Base-by-base conservation (phyloP, 2,329 filamentous ascomycete species). In the Parastagonospora avenae region DNA sequence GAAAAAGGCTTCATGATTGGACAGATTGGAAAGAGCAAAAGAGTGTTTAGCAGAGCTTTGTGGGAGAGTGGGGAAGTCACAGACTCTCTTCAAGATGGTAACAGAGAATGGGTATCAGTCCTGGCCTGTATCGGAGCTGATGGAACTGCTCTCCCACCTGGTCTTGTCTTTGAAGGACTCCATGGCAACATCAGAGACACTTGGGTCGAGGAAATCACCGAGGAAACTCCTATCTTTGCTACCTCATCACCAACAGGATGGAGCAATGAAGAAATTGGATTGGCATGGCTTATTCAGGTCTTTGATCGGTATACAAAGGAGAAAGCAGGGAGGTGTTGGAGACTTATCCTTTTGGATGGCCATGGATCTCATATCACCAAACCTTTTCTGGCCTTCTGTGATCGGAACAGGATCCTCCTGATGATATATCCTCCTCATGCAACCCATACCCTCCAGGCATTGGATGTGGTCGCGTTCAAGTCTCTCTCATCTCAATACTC, bases 261-360 rank as follows among this genome's bases (percentile, higher is more conserved):
- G 29, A 31, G 7, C 7, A 31, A 31, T 31, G 11, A 31, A 8
- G 11, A 31, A 7, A 11, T 31, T 8, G 29, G 29, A 11, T 8
- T 31, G 11, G 29, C 29, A 7, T 31, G 11, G 29, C 11, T 31
- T 8, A 11, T 8, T 7, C 11, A 31, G 29, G 29, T 31, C 7
- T 31, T 31, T 31, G 11, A 31, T 11, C 11, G 29, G 7, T 31
- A 11, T 31, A 31, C 29, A 31, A 31, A 31, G 29, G 11, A 31
- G 29, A 31, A 31, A 31, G 7, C 7, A 31, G 11, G 11, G 29
- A 31, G 29, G 11, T 31, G 11, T 7, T 8, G 29, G 11, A 8
- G 52, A 29, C 37, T 55, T 16, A 55, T 55, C 2, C 7, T 52
- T 36, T n/a, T n/a, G n/a, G 28, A 52, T 39, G 28, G 53, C 41